Conservation (phyloP, 78 protist species). For the Paratrimastix pyriformis region DNA sequence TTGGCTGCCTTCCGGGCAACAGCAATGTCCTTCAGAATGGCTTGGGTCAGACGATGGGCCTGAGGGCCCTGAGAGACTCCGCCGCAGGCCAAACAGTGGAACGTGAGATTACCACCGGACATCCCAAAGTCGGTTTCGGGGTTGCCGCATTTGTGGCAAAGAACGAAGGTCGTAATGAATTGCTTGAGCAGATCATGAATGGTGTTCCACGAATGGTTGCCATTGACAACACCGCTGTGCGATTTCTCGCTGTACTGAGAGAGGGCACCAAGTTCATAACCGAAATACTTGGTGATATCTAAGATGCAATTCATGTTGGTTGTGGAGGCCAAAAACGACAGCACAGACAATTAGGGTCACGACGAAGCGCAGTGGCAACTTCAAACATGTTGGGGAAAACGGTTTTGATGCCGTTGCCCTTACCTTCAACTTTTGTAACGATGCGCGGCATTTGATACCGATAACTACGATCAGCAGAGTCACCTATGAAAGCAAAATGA, state of each 20-base stretch:
- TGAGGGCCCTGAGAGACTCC: neutral
- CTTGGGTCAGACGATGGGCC: conserved; percentile 3
- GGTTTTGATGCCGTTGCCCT: conserved; percentile 47
- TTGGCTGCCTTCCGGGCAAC: neutral
- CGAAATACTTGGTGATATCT: conserved; percentile 26
- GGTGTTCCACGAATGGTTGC: conserved; percentile 6
- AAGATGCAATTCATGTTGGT: neutral
- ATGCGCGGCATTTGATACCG: conserved; percentile 21
- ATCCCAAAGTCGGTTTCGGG: conserved; percentile 26
- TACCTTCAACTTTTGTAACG: conserved; percentile 28
- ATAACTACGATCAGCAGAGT: neutral
- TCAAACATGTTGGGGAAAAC: conserved; percentile 30
- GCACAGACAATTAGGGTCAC: neutral
- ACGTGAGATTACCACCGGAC: neutral
- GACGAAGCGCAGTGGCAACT: neutral
- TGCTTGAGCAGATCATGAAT: conserved; percentile 5
- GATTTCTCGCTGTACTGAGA: neutral
- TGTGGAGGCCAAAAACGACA: neutral
- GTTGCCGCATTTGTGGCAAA: conserved; percentile 33
- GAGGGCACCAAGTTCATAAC: conserved; percentile 22
- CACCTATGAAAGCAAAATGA: too few relatives aligned
- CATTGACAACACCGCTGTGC: conserved; percentile 23
- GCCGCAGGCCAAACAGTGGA: conserved; percentile 35
- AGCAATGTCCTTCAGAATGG: neutral
- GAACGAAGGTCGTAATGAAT: conserved; percentile 27